Evolutionary conservation across 495 filamentous ascomycete genomes (phyloP).

Genomic region (Penicillium malachiteum): DNA sequence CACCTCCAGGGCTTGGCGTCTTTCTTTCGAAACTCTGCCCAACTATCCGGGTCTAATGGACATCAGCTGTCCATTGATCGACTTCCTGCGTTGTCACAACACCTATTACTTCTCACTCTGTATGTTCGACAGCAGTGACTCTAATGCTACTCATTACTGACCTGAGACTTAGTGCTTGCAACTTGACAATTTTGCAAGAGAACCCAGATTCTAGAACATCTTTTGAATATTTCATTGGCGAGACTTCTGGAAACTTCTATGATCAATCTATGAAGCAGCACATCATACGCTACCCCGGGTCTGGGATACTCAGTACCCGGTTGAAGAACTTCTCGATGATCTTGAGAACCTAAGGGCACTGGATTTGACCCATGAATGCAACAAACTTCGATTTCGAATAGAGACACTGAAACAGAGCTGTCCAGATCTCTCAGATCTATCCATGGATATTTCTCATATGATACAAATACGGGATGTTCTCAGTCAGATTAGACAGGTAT

Average conservation of each 20-base stretch:
- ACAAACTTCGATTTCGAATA: background rate
- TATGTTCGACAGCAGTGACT: background rate
- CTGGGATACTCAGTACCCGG: constrained; percentile 1
- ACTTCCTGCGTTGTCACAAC: background rate
- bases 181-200: background rate
- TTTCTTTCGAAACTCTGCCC: background rate
- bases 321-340: background rate
- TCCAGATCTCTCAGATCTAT: background rate
- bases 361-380: background rate
- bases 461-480: background rate
- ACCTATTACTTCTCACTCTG: background rate
- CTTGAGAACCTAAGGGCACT: background rate
- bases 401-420: background rate
- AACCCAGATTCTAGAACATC: background rate
- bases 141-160: background rate
- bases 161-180: background rate
- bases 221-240: background rate
- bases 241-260: background rate
- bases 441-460: background rate
- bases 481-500: background rate
- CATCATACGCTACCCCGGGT: background rate
- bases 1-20: background rate
- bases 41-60: background rate
- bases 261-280: background rate
- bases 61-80: background rate